Evolutionary conservation across 164 flowering plant genomes (phyloP).

Genomic region (Buxus sempervirens): DNA sequence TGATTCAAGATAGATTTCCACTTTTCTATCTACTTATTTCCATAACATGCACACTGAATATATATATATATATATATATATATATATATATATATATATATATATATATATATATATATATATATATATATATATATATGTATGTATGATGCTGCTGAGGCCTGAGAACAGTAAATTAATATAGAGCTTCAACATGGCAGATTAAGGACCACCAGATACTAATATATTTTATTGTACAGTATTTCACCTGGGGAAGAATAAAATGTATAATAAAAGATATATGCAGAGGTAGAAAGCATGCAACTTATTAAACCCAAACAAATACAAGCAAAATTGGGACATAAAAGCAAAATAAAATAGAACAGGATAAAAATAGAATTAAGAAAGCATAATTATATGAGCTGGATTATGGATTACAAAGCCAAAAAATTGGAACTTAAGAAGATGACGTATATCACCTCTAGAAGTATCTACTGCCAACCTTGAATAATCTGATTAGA

Average conservation of each 20-base stretch:
- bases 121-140: not conserved
- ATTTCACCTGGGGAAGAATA: not conserved
- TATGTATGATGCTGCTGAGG: not conserved
- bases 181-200: not conserved
- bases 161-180: not conserved
- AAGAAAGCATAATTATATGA: not conserved
- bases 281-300: not conserved
- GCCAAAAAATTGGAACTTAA: not conserved
- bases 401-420: not conserved
- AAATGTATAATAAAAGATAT: not conserved
- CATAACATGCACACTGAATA: too few relatives aligned
- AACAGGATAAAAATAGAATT: not conserved
- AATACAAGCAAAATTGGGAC: not conserved
- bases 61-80: too few relatives aligned
- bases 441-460: slow-evolving; percentile 2
- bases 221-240: not conserved
- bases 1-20: not conserved
- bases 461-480: not conserved
- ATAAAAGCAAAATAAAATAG: not conserved
- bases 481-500: slow-evolving; percentile 3
- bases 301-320: not conserved
- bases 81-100: too few relatives aligned
- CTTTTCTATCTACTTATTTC: not conserved
- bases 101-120: too few relatives aligned
- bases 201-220: not conserved